Percentiles rank a stretch among this genome's conserved stretches.
Conservation (phyloP, 2,329 filamentous ascomycete genomes). For the Penicillium janthinellum region DNA sequence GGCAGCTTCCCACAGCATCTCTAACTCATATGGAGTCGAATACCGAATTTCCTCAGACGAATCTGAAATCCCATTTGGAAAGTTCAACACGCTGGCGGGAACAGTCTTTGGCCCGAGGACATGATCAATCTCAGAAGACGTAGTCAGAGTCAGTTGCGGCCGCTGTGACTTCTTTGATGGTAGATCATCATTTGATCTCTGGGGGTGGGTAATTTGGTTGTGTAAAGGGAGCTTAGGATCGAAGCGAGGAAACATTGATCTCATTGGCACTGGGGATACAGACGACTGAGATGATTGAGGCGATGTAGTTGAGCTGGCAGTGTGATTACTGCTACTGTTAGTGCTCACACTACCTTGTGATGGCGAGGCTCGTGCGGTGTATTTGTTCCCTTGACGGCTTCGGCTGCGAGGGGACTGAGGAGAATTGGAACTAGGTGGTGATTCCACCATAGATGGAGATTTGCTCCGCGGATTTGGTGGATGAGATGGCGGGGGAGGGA, state of each 20-base stretch:
- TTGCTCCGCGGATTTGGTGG: constrained; percentile 22
- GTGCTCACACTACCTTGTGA: constrained; percentile 17
- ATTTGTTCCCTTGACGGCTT: constrained; percentile 17
- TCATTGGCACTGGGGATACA: constrained; percentile 42
- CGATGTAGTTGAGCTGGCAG: constrained; percentile 12
- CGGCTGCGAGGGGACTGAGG: constrained; percentile 18
- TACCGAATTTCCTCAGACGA: constrained; percentile 38
- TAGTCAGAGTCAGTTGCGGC: constrained; percentile 35
- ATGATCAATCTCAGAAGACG: constrained; percentile 39
- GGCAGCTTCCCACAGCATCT: constrained; percentile 48
- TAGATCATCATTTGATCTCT: constrained; percentile 15
- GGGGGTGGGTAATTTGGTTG: constrained; percentile 42
- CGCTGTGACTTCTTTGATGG: constrained; percentile 21
- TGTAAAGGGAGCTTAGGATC: constrained; percentile 40
- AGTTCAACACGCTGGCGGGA: constrained; percentile 46
- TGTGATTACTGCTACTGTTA: constrained; percentile 18
- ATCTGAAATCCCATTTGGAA: constrained; percentile 41
- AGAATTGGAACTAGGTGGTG: constrained; percentile 16
- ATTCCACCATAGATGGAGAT: constrained; percentile 17
- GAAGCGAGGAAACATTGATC: constrained; percentile 50
- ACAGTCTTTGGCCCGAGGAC: constrained; percentile 45
- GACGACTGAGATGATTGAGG: constrained; percentile 25
- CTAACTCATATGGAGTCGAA: constrained; percentile 44
- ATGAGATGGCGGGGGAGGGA: constrained; percentile 30
- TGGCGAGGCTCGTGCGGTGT: constrained; percentile 13